Evolutionary conservation across 2,329 filamentous ascomycete genomes (phyloP).

Genomic region (Talaromyces sp.): DNA sequence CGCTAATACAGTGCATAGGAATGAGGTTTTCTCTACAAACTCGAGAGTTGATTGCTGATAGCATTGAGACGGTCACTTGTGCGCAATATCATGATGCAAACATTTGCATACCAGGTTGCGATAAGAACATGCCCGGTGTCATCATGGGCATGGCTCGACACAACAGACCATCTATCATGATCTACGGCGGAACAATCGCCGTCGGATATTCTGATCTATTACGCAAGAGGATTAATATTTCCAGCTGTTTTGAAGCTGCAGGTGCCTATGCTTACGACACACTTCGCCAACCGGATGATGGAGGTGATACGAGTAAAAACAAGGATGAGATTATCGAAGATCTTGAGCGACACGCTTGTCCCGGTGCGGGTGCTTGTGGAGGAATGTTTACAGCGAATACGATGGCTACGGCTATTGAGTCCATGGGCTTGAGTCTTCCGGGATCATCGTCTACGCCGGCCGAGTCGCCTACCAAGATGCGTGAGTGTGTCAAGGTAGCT

Average conservation of each 20-base stretch:
- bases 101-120: slow-evolving; percentile 88
- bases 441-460: slow-evolving; percentile 84
- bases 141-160: slow-evolving; percentile 88
- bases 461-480: slow-evolving; percentile 75
- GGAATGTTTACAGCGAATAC: slow-evolving; percentile 96
- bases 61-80: slow-evolving; percentile 88
- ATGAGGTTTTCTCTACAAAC: slow-evolving; percentile 93
- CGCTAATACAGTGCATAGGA: slow-evolving; percentile 51
- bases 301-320: slow-evolving; percentile 63
- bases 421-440: slow-evolving; percentile 78
- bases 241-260: slow-evolving; percentile 81
- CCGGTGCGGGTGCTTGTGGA: slow-evolving; percentile 75
- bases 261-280: slow-evolving; percentile 78
- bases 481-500: slow-evolving; percentile 79
- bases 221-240: slow-evolving; percentile 79
- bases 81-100: slow-evolving; percentile 92
- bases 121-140: slow-evolving; percentile 97
- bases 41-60: slow-evolving; percentile 89
- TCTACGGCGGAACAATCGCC: slow-evolving; percentile 88
- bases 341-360: slow-evolving; percentile 75
- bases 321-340: slow-evolving; percentile 80
- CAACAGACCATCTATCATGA: slow-evolving; percentile 90
- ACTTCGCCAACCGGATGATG: slow-evolving; percentile 66
- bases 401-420: slow-evolving; percentile 87
- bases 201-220: slow-evolving; percentile 79